Percentiles rank a stretch among this genome's conserved stretches.
Conservation (phyloP, 2,329 filamentous ascomycete species). For the Calonectria multiphialidica region DNA sequence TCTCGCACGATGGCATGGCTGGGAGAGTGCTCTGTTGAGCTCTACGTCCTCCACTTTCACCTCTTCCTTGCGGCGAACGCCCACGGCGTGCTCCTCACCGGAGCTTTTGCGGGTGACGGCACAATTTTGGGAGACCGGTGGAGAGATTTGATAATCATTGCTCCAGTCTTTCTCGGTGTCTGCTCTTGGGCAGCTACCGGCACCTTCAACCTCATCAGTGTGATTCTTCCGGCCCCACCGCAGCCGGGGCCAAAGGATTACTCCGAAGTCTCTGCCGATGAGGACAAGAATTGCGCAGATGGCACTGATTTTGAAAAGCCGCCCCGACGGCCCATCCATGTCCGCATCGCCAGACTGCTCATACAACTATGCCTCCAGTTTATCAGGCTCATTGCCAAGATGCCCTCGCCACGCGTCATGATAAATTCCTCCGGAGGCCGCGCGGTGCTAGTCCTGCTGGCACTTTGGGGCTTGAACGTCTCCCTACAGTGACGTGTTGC, state of each 20-base stretch:
- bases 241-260: neutral
- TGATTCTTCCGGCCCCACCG: neutral
- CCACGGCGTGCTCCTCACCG: conserved; percentile 54
- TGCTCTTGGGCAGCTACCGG: conserved; percentile 2
- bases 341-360: neutral
- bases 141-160: conserved; percentile 41
- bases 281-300: neutral
- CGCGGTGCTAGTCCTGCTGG: neutral
- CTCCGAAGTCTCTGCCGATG: neutral
- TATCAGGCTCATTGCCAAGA: neutral
- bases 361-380: neutral
- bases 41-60: conserved; percentile 71
- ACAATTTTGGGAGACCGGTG: conserved; percentile 35
- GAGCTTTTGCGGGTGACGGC: conserved; percentile 36
- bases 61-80: conserved; percentile 71
- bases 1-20: conserved; percentile 62
- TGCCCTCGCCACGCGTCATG: neutral
- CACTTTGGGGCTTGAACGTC: conserved; percentile 23
- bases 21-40: conserved; percentile 68
- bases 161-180: conserved; percentile 35
- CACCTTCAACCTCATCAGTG: neutral
- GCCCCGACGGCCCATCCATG: neutral
- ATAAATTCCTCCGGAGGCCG: conserved; percentile 2
- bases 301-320: neutral
- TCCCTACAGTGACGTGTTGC: neutral